phyloP scores from a whole-genome alignment of 495 filamentous ascomycete genomes.

The Podospora pseudopauciseta region DNA sequence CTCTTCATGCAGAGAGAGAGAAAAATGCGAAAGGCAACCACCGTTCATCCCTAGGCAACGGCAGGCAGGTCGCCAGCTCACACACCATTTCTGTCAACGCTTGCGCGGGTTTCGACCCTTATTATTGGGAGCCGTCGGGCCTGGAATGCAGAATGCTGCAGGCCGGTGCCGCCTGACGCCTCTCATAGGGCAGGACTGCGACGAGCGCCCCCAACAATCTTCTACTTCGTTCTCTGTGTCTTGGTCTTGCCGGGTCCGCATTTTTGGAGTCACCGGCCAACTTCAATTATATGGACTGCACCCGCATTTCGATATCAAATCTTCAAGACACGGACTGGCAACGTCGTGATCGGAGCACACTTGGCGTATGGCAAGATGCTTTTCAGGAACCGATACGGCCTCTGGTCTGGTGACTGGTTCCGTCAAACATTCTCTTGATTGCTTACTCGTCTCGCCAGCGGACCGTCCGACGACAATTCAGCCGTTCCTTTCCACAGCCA shows the following conservation, averaged over 20 bases:
- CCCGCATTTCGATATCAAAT: not conserved
- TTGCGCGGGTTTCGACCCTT: not conserved
- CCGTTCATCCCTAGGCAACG: constrained; percentile 22
- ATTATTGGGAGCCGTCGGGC: constrained; percentile 29
- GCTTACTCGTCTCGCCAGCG: not conserved
- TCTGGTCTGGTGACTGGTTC: not conserved
- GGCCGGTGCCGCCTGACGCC: constrained; percentile 17
- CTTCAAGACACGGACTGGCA: not conserved
- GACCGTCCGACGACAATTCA: constrained; percentile 1
- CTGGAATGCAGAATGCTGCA: constrained; percentile 31
- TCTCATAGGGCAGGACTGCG: constrained; percentile 28
- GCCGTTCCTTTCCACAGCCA: constrained; percentile 15
- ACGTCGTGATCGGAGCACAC: constrained; percentile 3
- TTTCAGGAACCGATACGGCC: not conserved
- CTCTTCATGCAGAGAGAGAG: constrained; percentile 2
- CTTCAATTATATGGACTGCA: not conserved
- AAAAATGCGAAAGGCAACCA: constrained; percentile 15
- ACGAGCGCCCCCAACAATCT: constrained; percentile 4
- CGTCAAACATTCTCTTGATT: not conserved
- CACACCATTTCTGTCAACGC: constrained; percentile 23
- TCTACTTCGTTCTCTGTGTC: not conserved
- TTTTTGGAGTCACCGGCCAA: constrained; percentile 29
- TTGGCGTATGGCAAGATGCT: not conserved
- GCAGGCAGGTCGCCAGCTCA: constrained; percentile 25
- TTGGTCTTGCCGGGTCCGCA: constrained; percentile 11